phyloP scores from a whole-genome alignment of 768 basidiomycete species.

The Panaeolus cyanescens region DNA sequence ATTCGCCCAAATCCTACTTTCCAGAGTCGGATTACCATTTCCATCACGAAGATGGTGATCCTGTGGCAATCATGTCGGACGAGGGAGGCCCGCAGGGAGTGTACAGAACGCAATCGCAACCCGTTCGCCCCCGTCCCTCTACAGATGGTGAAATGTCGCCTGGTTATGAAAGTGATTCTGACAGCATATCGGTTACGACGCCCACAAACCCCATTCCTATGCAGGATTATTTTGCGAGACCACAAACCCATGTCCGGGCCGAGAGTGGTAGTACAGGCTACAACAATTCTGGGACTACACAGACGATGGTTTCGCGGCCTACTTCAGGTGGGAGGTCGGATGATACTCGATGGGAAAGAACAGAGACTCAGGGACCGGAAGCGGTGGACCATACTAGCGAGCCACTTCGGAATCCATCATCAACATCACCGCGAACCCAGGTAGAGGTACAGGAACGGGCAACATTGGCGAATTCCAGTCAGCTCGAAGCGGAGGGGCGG shows the following conservation, averaged over 20 bases:
- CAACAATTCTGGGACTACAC: slow-evolving; percentile 4
- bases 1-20: slow-evolving; percentile 14
- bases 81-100: slow-evolving; percentile 7
- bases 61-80: not conserved
- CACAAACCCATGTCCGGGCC: not conserved
- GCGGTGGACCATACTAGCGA: not conserved
- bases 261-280: slow-evolving; percentile 14
- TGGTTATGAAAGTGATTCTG: slow-evolving; percentile 41
- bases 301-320: slow-evolving; percentile 19
- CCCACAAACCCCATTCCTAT: slow-evolving; percentile 20
- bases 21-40: slow-evolving; percentile 12
- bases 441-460: not conserved
- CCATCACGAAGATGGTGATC: not conserved
- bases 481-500: not conserved
- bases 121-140: slow-evolving; percentile 17
- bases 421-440: slow-evolving; percentile 12
- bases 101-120: slow-evolving; percentile 10
- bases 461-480: not conserved
- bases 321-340: slow-evolving; percentile 29
- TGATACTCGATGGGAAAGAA: slow-evolving; percentile 31
- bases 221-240: slow-evolving; percentile 9
- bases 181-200: slow-evolving; percentile 26
- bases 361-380: slow-evolving; percentile 8
- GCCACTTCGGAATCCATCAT: not conserved
- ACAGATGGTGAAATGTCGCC: slow-evolving; percentile 35